These are phyloP conservation scores for Flaveria linearis DNA, from an alignment of 129 eudicot genomes.

Conservation along the genomic window DNA sequence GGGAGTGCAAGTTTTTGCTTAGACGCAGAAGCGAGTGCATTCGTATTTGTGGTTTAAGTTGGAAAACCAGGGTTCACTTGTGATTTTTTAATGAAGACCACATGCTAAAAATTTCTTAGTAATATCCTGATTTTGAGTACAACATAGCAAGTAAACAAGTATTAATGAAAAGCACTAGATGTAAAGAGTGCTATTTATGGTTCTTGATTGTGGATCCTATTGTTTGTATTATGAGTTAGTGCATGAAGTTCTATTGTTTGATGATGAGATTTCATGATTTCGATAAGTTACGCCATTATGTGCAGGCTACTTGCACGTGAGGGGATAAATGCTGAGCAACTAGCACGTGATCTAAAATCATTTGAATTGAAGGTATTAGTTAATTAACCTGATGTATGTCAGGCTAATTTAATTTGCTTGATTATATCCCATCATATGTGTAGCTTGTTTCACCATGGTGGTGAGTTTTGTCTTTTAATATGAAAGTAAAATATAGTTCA, in stretches of 20 bases:
- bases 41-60: not conserved
- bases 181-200: not conserved
- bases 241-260: slow-evolving; percentile 13
- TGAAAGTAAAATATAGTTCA: not conserved
- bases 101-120: slow-evolving; percentile 11
- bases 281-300: not conserved
- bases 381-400: not conserved
- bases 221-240: slow-evolving; percentile 2
- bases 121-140: not conserved
- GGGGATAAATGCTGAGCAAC: slow-evolving; percentile 98
- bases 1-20: slow-evolving; percentile 12
- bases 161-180: not conserved
- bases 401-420: slow-evolving; percentile 9
- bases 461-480: not conserved
- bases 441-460: slow-evolving; percentile 19
- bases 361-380: slow-evolving; percentile 81
- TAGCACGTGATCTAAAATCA: slow-evolving; percentile 95
- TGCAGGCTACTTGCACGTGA: slow-evolving; percentile 93
- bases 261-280: not conserved
- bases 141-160: not conserved
- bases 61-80: not conserved
- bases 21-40: not conserved
- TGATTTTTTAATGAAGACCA: too few relatives aligned
- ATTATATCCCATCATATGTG: slow-evolving; percentile 6
- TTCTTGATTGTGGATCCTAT: not conserved